Evolutionary conservation across 768 basidiomycete species (phyloP).

Genomic region (Polyporus arcularius): DNA sequence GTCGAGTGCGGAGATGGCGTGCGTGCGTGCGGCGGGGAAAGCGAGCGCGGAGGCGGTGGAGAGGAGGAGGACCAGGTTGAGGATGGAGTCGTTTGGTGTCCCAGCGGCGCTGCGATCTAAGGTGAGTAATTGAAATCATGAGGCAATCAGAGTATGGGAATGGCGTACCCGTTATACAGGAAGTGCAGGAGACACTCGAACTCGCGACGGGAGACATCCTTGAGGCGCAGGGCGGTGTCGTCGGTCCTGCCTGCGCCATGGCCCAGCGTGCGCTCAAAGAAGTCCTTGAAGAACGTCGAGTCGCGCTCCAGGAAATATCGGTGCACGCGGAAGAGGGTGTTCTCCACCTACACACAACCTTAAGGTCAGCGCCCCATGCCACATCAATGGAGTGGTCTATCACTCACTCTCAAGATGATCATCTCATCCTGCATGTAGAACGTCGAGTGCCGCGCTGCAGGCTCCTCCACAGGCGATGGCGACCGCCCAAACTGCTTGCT

Average conservation of each 20-base stretch:
- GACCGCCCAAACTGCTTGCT: constrained; percentile 9
- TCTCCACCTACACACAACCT: constrained; percentile 34
- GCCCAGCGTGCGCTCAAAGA: constrained; percentile 34
- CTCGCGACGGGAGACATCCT: constrained; percentile 35
- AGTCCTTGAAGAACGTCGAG: constrained; percentile 39
- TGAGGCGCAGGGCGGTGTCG: constrained; percentile 35
- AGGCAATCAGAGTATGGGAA: neutral
- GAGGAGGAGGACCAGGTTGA: constrained; percentile 31
- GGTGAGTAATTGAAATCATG: neutral
- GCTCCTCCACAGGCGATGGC: constrained; percentile 6
- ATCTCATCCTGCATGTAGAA: constrained; percentile 22
- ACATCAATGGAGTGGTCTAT: too few species aligned
- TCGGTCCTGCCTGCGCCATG: constrained; percentile 34
- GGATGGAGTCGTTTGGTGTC: constrained; percentile 20
- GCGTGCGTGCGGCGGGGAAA: constrained; percentile 37
- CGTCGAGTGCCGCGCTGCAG: constrained; percentile 14
- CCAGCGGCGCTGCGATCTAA: constrained; percentile 2
- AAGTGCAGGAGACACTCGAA: constrained; percentile 42
- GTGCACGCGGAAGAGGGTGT: constrained; percentile 42
- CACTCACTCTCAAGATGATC: constrained; percentile 15
- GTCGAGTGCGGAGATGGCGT: constrained; percentile 33
- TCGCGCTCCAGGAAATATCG: constrained; percentile 40
- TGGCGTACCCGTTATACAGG: constrained; percentile 40
- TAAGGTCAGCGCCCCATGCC: neutral
- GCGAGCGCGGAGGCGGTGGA: constrained; percentile 41